phyloP scores from a whole-genome alignment of 352 stramenopile genomes.

The Pythium scleroteichum region DNA sequence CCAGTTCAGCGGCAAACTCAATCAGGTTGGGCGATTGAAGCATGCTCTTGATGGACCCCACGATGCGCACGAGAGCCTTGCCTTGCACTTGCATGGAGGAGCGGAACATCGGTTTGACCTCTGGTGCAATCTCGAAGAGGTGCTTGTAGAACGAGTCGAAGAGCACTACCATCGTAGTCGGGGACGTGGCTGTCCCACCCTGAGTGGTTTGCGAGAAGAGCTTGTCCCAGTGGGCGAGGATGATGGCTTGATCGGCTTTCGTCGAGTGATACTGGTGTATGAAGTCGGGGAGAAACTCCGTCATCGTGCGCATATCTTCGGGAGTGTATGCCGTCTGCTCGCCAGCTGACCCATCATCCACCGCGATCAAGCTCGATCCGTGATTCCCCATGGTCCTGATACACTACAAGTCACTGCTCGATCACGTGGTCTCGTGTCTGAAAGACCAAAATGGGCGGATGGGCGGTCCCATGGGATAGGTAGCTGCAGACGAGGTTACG shows the following conservation, averaged over 20 bases:
- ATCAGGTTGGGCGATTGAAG: slow-evolving; percentile 38
- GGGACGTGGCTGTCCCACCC: slow-evolving; percentile 7
- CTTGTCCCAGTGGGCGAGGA: slow-evolving; percentile 34
- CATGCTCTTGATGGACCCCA: slow-evolving; percentile 40
- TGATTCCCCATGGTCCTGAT: slow-evolving; percentile 13
- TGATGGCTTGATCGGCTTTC: slow-evolving; percentile 21
- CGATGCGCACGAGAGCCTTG: slow-evolving; percentile 42
- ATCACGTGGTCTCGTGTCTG: too few relatives aligned
- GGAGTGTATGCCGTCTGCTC: slow-evolving; percentile 20
- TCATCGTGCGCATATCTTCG: slow-evolving; percentile 24
- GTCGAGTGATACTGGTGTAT: slow-evolving; percentile 28
- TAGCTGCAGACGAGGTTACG: too few relatives aligned
- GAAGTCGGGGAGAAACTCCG: slow-evolving; percentile 35
- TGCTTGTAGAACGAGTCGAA: slow-evolving; percentile 49
- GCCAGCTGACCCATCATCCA: slow-evolving; percentile 15
- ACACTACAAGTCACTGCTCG: not conserved
- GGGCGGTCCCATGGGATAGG: too few relatives aligned
- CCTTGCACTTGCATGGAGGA: slow-evolving; percentile 44
- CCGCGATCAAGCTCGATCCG: slow-evolving; percentile 22
- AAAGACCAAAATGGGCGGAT: too few relatives aligned
- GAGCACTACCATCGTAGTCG: slow-evolving; percentile 35
- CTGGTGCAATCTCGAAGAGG: slow-evolving; percentile 36
- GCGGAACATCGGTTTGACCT: slow-evolving; percentile 43
- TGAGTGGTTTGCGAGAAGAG: slow-evolving; percentile 30
- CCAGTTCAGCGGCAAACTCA: slow-evolving; percentile 27